These are phyloP conservation scores for Pseudocercospora pini-densiflorae DNA, from an alignment of 2,329 filamentous ascomycete species.

Conservation along the genomic window DNA sequence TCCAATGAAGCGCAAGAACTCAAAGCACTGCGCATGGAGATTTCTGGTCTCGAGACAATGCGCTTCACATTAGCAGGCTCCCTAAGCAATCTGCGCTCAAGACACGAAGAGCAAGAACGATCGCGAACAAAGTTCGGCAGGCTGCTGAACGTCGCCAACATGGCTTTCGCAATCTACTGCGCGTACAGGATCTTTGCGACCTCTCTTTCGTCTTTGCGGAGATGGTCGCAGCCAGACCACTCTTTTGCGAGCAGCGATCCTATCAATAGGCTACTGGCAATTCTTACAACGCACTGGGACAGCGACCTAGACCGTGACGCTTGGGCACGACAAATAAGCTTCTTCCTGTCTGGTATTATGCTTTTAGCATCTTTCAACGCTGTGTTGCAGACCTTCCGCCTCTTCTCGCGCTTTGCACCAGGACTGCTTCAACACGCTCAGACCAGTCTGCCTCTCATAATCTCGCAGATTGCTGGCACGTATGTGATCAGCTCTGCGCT, in stretches of 20 bases:
- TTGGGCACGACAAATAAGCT: slow-evolving; percentile 85
- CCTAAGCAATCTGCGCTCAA: slow-evolving; percentile 65
- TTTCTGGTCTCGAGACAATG: slow-evolving; percentile 81
- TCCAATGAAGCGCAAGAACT: slow-evolving; percentile 63
- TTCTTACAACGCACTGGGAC: slow-evolving; percentile 83
- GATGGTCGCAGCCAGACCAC: slow-evolving; percentile 49
- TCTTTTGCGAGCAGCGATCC: slow-evolving; percentile 75
- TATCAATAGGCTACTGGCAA: slow-evolving; percentile 79
- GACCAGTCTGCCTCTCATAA: slow-evolving; percentile 76
- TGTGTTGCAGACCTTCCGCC: slow-evolving; percentile 81
- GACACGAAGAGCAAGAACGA: slow-evolving; percentile 67
- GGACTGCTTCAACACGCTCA: slow-evolving; percentile 73
- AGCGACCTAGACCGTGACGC: slow-evolving; percentile 79
- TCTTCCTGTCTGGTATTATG: slow-evolving; percentile 81
- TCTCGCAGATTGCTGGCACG: slow-evolving; percentile 80
- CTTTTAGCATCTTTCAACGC: slow-evolving; percentile 80
- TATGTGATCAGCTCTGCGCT: slow-evolving; percentile 84
- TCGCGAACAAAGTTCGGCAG: slow-evolving; percentile 70
- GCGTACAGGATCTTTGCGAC: slow-evolving; percentile 81
- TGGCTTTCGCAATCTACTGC: slow-evolving; percentile 79
- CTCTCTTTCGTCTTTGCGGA: slow-evolving; percentile 67
- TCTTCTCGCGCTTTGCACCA: slow-evolving; percentile 77
- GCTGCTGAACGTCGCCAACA: slow-evolving; percentile 65
- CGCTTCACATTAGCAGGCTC: slow-evolving; percentile 70
- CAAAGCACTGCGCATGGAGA: slow-evolving; percentile 69